Conservation (phyloP, 345 rosid genomes). For the Heritiera littoralis region DNA sequence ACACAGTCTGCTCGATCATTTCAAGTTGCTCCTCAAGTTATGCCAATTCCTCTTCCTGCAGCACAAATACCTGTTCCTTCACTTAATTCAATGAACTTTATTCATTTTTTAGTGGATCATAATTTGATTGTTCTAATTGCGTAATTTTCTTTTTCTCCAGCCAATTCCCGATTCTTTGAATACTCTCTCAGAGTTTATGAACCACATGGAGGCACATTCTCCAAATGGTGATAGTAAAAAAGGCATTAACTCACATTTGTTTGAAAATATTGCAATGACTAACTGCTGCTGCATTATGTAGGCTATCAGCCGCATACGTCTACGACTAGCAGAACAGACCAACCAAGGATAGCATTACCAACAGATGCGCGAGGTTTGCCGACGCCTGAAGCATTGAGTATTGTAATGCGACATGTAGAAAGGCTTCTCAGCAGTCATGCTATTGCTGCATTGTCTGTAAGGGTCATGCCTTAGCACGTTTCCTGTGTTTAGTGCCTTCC, state of each 20-base stretch:
- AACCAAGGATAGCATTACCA: constrained; percentile 52
- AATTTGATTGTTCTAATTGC: constrained; percentile 7
- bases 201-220: constrained; percentile 62
- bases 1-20: constrained; percentile 51
- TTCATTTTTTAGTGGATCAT: not conserved
- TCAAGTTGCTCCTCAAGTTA: constrained; percentile 56
- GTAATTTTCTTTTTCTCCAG: constrained; percentile 37
- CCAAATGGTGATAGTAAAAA: constrained; percentile 55
- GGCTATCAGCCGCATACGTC: constrained; percentile 55
- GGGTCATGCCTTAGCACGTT: not conserved
- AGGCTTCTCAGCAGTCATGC: constrained; percentile 58
- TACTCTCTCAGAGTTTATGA: constrained; percentile 73
- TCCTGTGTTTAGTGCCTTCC: not conserved
- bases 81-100: constrained; percentile 30
- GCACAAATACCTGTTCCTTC: constrained; percentile 70
- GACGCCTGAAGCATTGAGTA: constrained; percentile 64
- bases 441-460: constrained; percentile 71
- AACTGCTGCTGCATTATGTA: constrained; percentile 38
- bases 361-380: constrained; percentile 52
- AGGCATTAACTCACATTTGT: constrained; percentile 13
- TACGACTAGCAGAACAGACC: constrained; percentile 36
- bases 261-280: constrained; percentile 18
- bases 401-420: constrained; percentile 63
- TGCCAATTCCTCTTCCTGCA: constrained; percentile 61
- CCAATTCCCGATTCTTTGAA: constrained; percentile 84